Evolutionary conservation across 2,329 filamentous ascomycete genomes (phyloP), one percentile per base, ranked within the genome.

Genomic region (Mollisiaceae sp.): DNA sequence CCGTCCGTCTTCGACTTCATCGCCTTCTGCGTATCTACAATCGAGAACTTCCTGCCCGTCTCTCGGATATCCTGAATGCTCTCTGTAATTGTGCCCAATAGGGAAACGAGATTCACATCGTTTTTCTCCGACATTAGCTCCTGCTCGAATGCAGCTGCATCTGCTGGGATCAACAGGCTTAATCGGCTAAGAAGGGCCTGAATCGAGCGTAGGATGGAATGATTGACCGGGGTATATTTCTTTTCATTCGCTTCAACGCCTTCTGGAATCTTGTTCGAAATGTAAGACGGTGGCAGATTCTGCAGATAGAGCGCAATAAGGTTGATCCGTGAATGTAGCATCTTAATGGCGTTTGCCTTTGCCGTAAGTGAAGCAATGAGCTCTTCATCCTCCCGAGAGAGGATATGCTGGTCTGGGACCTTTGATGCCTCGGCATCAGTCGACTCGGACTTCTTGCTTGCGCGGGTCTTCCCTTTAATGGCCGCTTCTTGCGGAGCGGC

Each of bases 271-370:
- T 74, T 73, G 57, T 83, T 82, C 8, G 82, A 84, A 41, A 89
- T 80, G 73, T 89, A 88, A 24, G 88, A 89, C 4, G 86, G 83
- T 0, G 91, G 90, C 1, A 95, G 84, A 15, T 85, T 85, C 68
- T 89, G 82, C 56, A 99, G 87, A 76, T 97, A 98, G n/a, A 83
- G 83, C 66, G 85, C 85, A 70, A 94, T 85, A 63, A 94, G 84
- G 54, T 86, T 84, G 71, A 95, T 87, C 59, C 92, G 88, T 8
- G 89, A 87, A 74, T 94, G 89, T 35, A 99, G 87, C 89, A 97
- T 97, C 79, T 93, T 94, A 75, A 97, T 90, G 32, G 95, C 94
- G 78, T 97, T 98, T 68, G 91, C 86, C 74, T 97, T 97, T 67
- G 93, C 91, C 35, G 90, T 95, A 24, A 99, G 86, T 18, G 86